These are phyloP conservation scores for Blepharisma undulans DNA, from an alignment of 169 alveolate genomes.

Conservation along the genomic window DNA sequence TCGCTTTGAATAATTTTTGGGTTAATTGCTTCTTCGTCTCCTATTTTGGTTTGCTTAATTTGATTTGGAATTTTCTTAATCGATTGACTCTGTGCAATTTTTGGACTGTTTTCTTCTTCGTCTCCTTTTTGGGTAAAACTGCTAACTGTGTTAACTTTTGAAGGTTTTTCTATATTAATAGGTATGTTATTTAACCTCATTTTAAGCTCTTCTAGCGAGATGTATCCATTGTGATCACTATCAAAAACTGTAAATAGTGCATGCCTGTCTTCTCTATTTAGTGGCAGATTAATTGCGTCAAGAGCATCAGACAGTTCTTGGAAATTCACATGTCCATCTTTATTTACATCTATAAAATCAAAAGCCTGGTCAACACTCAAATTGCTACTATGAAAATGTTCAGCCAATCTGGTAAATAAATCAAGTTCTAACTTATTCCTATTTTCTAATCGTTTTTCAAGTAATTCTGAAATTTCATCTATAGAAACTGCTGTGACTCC, in stretches of 20 bases:
- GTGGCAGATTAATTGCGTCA: not conserved
- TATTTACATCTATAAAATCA: slow-evolving; percentile 21
- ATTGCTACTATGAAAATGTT: not conserved
- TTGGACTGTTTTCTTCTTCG: not conserved
- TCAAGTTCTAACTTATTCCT: not conserved
- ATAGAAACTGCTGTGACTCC: not conserved
- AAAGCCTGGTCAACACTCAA: slow-evolving; percentile 1
- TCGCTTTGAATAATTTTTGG: not conserved
- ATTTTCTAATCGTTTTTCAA: not conserved
- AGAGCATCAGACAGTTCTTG: slow-evolving; percentile 9
- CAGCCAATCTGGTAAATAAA: not conserved
- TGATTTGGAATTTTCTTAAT: not conserved
- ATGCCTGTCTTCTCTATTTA: slow-evolving; percentile 10
- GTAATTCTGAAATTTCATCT: not conserved
- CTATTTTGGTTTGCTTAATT: not conserved
- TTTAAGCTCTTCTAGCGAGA: slow-evolving; percentile 1
- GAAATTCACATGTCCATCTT: slow-evolving; percentile 31
- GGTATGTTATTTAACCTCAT: not conserved
- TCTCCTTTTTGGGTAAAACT: not conserved
- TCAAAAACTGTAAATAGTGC: slow-evolving; percentile 37
- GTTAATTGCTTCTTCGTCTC: not conserved
- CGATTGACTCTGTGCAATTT: not conserved
- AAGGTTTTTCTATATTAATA: not conserved
- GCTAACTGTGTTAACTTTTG: not conserved
- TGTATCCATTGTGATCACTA: slow-evolving; percentile 26